These are phyloP conservation scores for Berberis vulgaris DNA, from an alignment of 164 flowering plant species.

Conservation along the genomic window DNA sequence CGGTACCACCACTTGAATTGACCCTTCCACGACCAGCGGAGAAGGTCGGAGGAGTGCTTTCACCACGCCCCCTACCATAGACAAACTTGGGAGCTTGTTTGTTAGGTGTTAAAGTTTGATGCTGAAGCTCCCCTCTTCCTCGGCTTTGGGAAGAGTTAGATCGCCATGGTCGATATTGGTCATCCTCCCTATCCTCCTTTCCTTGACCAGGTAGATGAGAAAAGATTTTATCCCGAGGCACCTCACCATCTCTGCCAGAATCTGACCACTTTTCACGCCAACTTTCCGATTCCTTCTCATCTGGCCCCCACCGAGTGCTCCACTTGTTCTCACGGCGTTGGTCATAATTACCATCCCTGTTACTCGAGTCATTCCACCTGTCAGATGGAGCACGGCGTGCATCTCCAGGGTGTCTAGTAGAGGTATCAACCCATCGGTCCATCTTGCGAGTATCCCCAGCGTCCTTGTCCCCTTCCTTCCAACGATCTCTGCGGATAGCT, in stretches of 20 bases:
- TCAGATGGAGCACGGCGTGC: slow-evolving; percentile 60
- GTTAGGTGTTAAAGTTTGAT: slow-evolving; percentile 42
- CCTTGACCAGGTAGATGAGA: slow-evolving; percentile 29
- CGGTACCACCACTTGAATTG: slow-evolving; percentile 24
- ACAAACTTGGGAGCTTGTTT: slow-evolving; percentile 45
- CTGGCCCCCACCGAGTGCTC: slow-evolving; percentile 97
- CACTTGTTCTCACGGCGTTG: slow-evolving; percentile 91
- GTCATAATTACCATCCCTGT: slow-evolving; percentile 50
- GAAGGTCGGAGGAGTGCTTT: slow-evolving; percentile 39
- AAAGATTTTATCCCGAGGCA: slow-evolving; percentile 47
- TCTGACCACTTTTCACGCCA: slow-evolving; percentile 58
- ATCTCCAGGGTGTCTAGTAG: slow-evolving; percentile 50
- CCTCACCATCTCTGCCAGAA: slow-evolving; percentile 50
- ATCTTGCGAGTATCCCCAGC: slow-evolving; percentile 46
- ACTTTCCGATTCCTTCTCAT: slow-evolving; percentile 61
- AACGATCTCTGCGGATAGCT: slow-evolving; percentile 61
- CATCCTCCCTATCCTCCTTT: slow-evolving; percentile 68
- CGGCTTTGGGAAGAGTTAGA: slow-evolving; percentile 52
- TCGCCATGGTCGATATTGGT: slow-evolving; percentile 70
- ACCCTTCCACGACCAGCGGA: slow-evolving; percentile 59
- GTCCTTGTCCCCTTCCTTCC: slow-evolving; percentile 82
- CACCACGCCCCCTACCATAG: slow-evolving; percentile 75
- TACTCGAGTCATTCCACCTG: slow-evolving; percentile 61
- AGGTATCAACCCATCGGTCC: slow-evolving; percentile 62
- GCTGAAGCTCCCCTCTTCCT: slow-evolving; percentile 59